phyloP scores from a whole-genome alignment of 768 basidiomycete species.

The Tylopilus subfusipes region DNA sequence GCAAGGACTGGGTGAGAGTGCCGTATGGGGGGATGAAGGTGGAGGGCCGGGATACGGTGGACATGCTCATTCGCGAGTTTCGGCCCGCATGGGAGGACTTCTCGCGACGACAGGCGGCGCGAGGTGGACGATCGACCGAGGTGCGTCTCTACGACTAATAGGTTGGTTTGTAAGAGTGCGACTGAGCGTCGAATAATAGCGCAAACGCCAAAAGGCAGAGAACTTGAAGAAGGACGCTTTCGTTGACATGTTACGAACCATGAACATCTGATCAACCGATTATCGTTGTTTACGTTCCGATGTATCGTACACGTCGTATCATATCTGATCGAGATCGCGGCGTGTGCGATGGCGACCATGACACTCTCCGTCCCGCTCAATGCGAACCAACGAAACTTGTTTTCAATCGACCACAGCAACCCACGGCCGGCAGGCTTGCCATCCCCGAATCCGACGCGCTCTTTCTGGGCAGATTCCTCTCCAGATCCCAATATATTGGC shows the following conservation, averaged over 20 bases:
- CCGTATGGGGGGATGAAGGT: slow-evolving; percentile 12
- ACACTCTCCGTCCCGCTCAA: neutral
- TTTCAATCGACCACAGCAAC: slow-evolving; percentile 1
- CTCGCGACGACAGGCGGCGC: neutral
- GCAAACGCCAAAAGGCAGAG: neutral
- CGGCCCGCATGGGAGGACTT: slow-evolving; percentile 8
- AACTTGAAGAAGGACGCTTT: slow-evolving; percentile 5
- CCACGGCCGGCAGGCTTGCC: slow-evolving; percentile 41
- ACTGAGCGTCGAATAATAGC: neutral
- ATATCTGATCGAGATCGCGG: neutral
- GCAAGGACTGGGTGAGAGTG: slow-evolving; percentile 8
- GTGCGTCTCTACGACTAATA: neutral
- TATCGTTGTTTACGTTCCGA: neutral
- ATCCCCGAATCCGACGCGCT: slow-evolving; percentile 58
- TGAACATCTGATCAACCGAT: slow-evolving; percentile 2
- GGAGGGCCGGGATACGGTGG: slow-evolving; percentile 5
- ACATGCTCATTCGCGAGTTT: slow-evolving; percentile 8
- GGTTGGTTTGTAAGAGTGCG: neutral
- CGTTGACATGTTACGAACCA: slow-evolving; percentile 14
- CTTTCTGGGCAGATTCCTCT: slow-evolving; percentile 65
- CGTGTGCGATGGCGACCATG: slow-evolving; percentile 12
- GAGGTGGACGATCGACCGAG: slow-evolving; percentile 1
- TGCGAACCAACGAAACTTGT: slow-evolving; percentile 1
- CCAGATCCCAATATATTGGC: slow-evolving; percentile 66
- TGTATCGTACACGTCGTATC: no score